Evolutionary conservation across 495 filamentous ascomycete genomes (phyloP).

Genomic region (Penicillium canariense): DNA sequence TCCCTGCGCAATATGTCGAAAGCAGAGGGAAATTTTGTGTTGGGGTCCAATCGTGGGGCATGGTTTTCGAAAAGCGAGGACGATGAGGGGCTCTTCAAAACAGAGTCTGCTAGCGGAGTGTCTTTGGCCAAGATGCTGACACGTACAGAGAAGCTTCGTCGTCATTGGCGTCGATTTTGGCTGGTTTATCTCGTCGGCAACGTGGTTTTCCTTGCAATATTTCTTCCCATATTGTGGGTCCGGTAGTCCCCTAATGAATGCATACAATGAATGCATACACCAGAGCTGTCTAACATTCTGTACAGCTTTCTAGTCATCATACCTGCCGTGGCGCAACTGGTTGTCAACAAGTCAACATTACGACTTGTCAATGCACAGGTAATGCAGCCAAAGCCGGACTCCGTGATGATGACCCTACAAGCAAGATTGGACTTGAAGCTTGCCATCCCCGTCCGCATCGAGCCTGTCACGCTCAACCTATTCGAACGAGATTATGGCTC

Average conservation of each 20-base stretch:
- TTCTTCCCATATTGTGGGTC: conserved; percentile 36
- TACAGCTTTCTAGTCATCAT: conserved; percentile 43
- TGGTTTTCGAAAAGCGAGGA: conserved; percentile 8
- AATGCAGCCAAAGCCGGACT: conserved; percentile 31
- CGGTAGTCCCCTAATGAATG: too few species aligned
- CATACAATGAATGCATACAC: background rate
- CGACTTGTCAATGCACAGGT: conserved; percentile 32
- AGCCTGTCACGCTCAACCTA: conserved; percentile 27
- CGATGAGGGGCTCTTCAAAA: conserved; percentile 3
- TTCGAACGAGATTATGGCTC: conserved; percentile 28
- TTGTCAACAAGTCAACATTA: conserved; percentile 37
- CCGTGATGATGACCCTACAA: conserved; percentile 29
- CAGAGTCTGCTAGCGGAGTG: conserved; percentile 10
- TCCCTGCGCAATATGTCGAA: background rate
- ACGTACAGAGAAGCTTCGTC: conserved; percentile 19
- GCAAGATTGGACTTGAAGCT: conserved; percentile 36
- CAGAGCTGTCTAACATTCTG: background rate
- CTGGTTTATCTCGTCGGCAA: conserved; percentile 35
- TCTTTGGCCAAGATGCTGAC: conserved; percentile 11
- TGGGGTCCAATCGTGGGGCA: conserved; percentile 16
- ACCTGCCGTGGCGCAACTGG: conserved; percentile 41
- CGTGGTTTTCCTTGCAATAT: conserved; percentile 39
- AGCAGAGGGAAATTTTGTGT: background rate
- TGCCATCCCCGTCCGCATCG: conserved; percentile 32
- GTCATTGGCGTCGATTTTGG: conserved; percentile 41